These are phyloP conservation scores for Polygonum aviculare DNA, from an alignment of 148 eudicot species.

Conservation along the genomic window DNA sequence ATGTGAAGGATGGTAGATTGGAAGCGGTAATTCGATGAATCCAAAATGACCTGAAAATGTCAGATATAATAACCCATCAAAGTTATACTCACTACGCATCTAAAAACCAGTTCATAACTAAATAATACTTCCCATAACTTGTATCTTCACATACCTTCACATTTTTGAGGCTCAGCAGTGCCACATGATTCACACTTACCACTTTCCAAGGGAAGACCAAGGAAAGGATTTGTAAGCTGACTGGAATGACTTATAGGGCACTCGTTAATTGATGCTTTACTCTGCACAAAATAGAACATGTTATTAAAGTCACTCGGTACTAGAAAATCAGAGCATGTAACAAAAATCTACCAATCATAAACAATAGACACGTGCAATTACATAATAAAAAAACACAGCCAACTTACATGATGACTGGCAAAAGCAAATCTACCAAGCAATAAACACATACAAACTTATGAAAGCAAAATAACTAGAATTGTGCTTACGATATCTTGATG, in stretches of 20 bases:
- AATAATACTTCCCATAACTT: background rate
- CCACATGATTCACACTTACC: slow-evolving; percentile 90
- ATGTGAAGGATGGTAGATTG: slow-evolving; percentile 81
- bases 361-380: background rate
- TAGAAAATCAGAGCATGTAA: background rate
- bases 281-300: slow-evolving; percentile 22
- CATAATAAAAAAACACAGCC: background rate
- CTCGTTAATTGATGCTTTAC: slow-evolving; percentile 60
- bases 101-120: background rate
- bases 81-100: background rate
- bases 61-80: background rate
- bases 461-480: background rate
- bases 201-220: slow-evolving; percentile 66
- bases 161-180: slow-evolving; percentile 60
- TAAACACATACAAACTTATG: background rate
- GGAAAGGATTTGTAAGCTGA: slow-evolving; percentile 71
- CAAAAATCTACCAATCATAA: background rate
- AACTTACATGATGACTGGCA: background rate
- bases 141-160: slow-evolving; percentile 53
- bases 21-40: slow-evolving; percentile 63
- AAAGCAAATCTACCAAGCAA: too few species aligned
- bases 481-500: slow-evolving; percentile 57
- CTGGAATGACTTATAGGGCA: slow-evolving; percentile 73
- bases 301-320: background rate
- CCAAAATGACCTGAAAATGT: slow-evolving; percentile 62